phyloP scores from a whole-genome alignment of 129 eudicot species.

The Flaveria sonorensis region DNA sequence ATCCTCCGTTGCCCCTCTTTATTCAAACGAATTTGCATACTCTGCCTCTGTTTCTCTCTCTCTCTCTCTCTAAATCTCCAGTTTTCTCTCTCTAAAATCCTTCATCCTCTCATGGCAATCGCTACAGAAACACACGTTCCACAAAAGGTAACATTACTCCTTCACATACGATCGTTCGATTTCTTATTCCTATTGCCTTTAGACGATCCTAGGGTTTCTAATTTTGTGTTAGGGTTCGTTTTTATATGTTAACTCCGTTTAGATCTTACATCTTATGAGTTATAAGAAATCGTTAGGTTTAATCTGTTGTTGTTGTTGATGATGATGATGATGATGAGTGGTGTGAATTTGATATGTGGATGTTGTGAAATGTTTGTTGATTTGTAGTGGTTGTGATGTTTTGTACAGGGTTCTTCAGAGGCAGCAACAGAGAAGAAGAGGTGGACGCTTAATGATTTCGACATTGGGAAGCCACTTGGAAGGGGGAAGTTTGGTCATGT shows the following conservation, averaged over 20 bases:
- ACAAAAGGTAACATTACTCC: slow-evolving; percentile 44
- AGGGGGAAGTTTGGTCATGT: slow-evolving; percentile 47
- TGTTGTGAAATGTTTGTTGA: not conserved
- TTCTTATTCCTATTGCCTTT: not conserved
- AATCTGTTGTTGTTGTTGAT: not conserved
- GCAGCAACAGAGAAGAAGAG: slow-evolving; percentile 41
- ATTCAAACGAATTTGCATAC: slow-evolving; percentile 31
- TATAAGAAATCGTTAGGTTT: not conserved
- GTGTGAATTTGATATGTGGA: too few species aligned
- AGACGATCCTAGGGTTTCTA: slow-evolving; percentile 1
- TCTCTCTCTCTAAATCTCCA: slow-evolving; percentile 31
- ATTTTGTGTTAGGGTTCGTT: slow-evolving; percentile 7
- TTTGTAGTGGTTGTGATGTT: not conserved
- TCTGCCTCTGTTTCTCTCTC: slow-evolving; percentile 24
- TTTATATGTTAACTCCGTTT: not conserved
- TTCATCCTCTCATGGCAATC: slow-evolving; percentile 48
- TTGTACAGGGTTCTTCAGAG: slow-evolving; percentile 33
- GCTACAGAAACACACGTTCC: slow-evolving; percentile 47
- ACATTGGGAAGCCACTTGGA: slow-evolving; percentile 45
- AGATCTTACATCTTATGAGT: slow-evolving; percentile 3
- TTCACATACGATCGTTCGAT: not conserved
- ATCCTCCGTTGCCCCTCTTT: slow-evolving; percentile 16
- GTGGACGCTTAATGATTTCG: slow-evolving; percentile 47
- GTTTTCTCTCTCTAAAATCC: slow-evolving; percentile 31
- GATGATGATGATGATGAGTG: not conserved